Evolutionary conservation across 2,329 filamentous ascomycete genomes (phyloP).

Genomic region (Huntiella abstrusa): DNA sequence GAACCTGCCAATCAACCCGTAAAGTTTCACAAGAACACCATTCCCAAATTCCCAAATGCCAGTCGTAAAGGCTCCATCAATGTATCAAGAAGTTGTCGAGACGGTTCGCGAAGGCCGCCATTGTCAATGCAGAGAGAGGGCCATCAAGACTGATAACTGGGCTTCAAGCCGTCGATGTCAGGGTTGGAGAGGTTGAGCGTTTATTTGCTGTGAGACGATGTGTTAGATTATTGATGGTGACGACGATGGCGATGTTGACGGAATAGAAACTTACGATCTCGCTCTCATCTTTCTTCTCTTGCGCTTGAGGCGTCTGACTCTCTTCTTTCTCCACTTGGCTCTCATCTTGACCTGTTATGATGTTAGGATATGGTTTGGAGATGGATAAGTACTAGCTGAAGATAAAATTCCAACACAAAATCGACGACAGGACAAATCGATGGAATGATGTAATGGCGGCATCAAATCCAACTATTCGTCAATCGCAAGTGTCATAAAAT

Average conservation of each 20-base stretch:
- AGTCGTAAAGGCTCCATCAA: slow-evolving; percentile 3
- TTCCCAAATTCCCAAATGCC: slow-evolving; percentile 7
- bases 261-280: slow-evolving; percentile 58
- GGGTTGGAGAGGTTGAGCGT: slow-evolving; percentile 39
- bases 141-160: slow-evolving; percentile 2
- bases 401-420: background rate
- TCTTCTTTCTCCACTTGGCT: slow-evolving; percentile 99
- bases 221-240: background rate
- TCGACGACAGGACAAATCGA: background rate
- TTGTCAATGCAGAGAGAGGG: background rate
- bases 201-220: slow-evolving; percentile 39
- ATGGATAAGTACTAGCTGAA: background rate
- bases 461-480: background rate
- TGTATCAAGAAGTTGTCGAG: slow-evolving; percentile 1
- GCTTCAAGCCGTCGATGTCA: slow-evolving; percentile 21
- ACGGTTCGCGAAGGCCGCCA: background rate
- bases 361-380: slow-evolving; percentile 12
- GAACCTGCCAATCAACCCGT: slow-evolving; percentile 8
- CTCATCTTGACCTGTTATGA: slow-evolving; percentile 40
- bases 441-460: background rate
- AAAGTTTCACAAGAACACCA: slow-evolving; percentile 11
- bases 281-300: slow-evolving; percentile 99
- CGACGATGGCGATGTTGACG: background rate
- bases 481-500: background rate
- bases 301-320: slow-evolving; percentile 94